Evolutionary conservation across 257 asterid species (phyloP).

Genomic region (Solanum sitiens): DNA sequence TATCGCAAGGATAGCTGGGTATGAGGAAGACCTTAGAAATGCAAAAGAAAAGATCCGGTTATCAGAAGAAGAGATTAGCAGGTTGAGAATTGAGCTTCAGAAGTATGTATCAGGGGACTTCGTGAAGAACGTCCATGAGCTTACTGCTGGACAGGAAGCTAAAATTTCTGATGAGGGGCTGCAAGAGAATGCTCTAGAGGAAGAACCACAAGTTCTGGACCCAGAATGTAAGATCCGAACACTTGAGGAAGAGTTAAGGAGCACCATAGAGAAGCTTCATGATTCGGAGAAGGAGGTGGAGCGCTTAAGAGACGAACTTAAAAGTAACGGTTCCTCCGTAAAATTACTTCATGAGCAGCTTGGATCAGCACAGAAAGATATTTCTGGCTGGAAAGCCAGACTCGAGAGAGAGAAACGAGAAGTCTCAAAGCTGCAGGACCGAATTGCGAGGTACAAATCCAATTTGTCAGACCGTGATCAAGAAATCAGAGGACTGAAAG

Average conservation of each 20-base stretch:
- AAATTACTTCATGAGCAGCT: constrained; percentile 49
- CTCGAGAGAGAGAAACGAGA: constrained; percentile 61
- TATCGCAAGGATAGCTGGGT: constrained; percentile 28
- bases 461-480: constrained; percentile 74
- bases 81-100: constrained; percentile 48
- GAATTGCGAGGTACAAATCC: constrained; percentile 54
- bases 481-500: constrained; percentile 70
- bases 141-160: neutral
- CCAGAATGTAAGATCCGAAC: constrained; percentile 19
- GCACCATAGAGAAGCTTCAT: constrained; percentile 31
- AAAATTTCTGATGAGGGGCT: constrained; percentile 8
- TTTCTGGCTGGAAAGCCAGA: constrained; percentile 41
- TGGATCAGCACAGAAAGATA: constrained; percentile 44
- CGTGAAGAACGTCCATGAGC: constrained; percentile 2
- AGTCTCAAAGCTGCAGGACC: constrained; percentile 55
- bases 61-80: constrained; percentile 50
- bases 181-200: constrained; percentile 7
- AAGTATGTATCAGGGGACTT: constrained; percentile 28
- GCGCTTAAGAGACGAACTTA: constrained; percentile 33
- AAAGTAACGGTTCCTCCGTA: constrained; percentile 19
- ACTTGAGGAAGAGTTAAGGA: constrained; percentile 42
- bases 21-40: constrained; percentile 50
- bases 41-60: constrained; percentile 37
- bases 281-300: constrained; percentile 45
- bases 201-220: constrained; percentile 18